Evolutionary conservation across 2,329 filamentous ascomycete species (phyloP), one percentile per base, ranked within the genome.

Genomic region (Arthrobotrys megalospora): DNA sequence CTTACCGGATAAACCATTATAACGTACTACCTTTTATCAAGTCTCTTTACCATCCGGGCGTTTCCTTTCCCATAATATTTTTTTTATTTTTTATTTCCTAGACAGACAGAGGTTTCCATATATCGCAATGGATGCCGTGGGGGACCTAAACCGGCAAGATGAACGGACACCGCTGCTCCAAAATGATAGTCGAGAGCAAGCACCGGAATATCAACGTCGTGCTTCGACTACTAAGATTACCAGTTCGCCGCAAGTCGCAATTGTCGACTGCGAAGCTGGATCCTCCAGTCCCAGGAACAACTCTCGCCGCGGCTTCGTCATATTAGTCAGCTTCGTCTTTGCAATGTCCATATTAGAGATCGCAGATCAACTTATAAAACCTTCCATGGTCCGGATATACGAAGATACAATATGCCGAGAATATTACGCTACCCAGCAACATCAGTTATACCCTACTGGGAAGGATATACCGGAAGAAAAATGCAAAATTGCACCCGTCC

Each of bases 391-490:
- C 32, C 52, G 75, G 21, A 78, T 78, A 48, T 78, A 78, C 21
- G 75, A 78, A 52, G 75, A 72, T 41, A 78, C 71, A 6, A 78
- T 78, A 10, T 78, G 75, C 24, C 62, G 75, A 38, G 67, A 68
- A 21, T 78, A 78, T 21, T 78, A 66, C 34, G 67, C 34, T 12
- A 38, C 24, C 36, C 67, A 78, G 28, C 52, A 71, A 5, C 53
- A 55, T 32, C 41, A 62, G 12, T 11, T 68, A 14, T 67, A 55
- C 21, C 75, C 67, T 14, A 43, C 52, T 4, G 67, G 67, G 1
- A 1, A 55, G 14, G 41, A 62, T 7, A 71, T 78, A 53, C 75
- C 75, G 0, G 75, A 78, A 43, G 60, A 53, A 12, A 48, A 78
- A 43, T 78, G 75, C 67, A 78, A 78, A 38, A 67, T 78, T 12